Percentiles rank a stretch among this genome's conserved stretches.
phyloP scores from a whole-genome alignment of 805 yeast species.

The Kodamaea neixiangensis region DNA sequence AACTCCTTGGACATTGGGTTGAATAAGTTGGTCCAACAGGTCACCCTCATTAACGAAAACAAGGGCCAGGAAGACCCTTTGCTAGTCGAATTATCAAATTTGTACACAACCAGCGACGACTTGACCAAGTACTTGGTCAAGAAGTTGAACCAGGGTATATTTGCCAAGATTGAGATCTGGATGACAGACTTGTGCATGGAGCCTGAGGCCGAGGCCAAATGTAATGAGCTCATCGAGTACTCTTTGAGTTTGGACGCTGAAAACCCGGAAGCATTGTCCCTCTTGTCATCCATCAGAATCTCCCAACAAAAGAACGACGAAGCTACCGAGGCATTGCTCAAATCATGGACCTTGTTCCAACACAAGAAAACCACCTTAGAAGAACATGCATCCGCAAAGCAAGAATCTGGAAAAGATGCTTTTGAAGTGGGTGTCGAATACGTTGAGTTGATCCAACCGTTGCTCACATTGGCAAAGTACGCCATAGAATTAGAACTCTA shows the following conservation, averaged over 20 bases:
- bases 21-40: constrained; percentile 42
- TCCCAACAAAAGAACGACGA: constrained; percentile 79
- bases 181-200: constrained; percentile 98
- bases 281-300: constrained; percentile 83
- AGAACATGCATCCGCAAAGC: constrained; percentile 30
- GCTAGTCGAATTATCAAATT: constrained; percentile 26
- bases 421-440: constrained; percentile 53
- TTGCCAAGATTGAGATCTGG: constrained; percentile 91
- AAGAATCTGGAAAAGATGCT: constrained; percentile 27
- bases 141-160: constrained; percentile 73
- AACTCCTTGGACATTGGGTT: constrained; percentile 63
- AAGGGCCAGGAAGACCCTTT: constrained; percentile 23
- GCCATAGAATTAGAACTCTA: constrained; percentile 75
- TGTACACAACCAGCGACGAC: constrained; percentile 25
- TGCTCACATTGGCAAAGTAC: constrained; percentile 70
- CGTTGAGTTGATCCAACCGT: constrained; percentile 70
- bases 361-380: constrained; percentile 51
- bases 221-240: constrained; percentile 68
- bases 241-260: constrained; percentile 60
- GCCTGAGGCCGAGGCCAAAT: constrained; percentile 77
- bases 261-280: constrained; percentile 80
- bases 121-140: constrained; percentile 42
- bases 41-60: constrained; percentile 32
- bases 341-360: constrained; percentile 73
- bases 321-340: constrained; percentile 64